Base-by-base conservation (phyloP, 208 protist species). In the Lotmaria passim region DNA sequence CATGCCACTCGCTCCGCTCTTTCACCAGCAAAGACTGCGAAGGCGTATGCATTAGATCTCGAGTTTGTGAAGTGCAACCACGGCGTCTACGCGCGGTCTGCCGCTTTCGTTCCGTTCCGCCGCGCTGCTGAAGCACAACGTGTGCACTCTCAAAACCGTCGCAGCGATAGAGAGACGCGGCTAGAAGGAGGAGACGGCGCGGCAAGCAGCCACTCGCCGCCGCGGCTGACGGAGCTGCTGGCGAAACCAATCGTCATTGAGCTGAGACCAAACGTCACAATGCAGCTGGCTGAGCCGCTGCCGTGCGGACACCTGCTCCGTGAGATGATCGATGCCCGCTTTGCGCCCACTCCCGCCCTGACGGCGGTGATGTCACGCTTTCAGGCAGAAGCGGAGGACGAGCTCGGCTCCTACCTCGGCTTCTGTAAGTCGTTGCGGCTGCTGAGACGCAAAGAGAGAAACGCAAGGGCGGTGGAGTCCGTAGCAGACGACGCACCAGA, bases 41-140 rank as follows among this genome's bases (percentile, higher is more conserved):
- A 21, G 52, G 34, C 46, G 8, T 73, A 91, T 21, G 89, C 86
- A 8, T 52, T 89, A 0, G 89, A 94, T 57, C 43, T 89, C 17
- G 86, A 94, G 78, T 94, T 93, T 73, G 41, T 94, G 39, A 93
- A 90, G 78, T 88, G 71, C 26, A 39, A 75, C 43, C 73, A 81
- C 11, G 26, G 26, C 23, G 53, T 78, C 5, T 77, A 83, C 48
- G 79, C 79, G 0, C 80, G 89, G 0, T 75, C 85, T 24, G 73
- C 82, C 4, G 89, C 84, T 4, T 83, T 94, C 52, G 89, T 94
- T 0, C 86, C 89, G 0, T 92, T 94, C 30, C 30, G 57, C 11
- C 63, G 57, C 17, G 31, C 17, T 26, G 39, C 17, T 1, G n/a
- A 51, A 19, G 56, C 34, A 47, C 44, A 41, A 7, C 17, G 26